A percentile compares a stretch with the other conserved stretches of the same genome.
phyloP scores from a whole-genome alignment of 768 basidiomycete genomes.

The Mycena floridula region DNA sequence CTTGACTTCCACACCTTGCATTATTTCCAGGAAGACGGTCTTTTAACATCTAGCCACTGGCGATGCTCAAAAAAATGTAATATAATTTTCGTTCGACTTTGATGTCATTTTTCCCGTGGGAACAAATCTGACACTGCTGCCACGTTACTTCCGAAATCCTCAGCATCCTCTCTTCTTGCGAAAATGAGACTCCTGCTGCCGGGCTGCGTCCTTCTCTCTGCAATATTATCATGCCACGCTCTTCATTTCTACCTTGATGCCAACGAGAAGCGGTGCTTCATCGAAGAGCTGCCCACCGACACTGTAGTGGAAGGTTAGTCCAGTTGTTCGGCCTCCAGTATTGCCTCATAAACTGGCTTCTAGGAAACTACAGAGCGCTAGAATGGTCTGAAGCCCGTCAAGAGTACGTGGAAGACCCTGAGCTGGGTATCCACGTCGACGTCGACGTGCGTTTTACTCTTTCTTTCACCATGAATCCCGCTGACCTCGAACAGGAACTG shows the following conservation, averaged over 20 bases:
- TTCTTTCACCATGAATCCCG: background rate
- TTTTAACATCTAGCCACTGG: too few relatives aligned
- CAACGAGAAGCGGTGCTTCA: slow-evolving; percentile 89
- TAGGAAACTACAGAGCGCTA: slow-evolving; percentile 89
- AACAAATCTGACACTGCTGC: too few relatives aligned
- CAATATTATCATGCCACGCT: slow-evolving; percentile 32
- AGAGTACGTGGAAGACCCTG: slow-evolving; percentile 61
- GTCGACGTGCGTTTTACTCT: slow-evolving; percentile 62
- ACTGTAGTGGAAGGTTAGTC: slow-evolving; percentile 86
- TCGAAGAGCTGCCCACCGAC: slow-evolving; percentile 92
- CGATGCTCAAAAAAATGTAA: too few relatives aligned
- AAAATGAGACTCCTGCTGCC: background rate
- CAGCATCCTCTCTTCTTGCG: background rate
- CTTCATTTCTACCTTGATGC: slow-evolving; percentile 97
- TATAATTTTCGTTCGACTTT: too few relatives aligned
- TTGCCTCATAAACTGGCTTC: background rate
- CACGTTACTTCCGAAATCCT: too few relatives aligned
- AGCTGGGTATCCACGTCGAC: slow-evolving; percentile 85
- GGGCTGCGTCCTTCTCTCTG: background rate
- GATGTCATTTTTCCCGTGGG: too few relatives aligned
- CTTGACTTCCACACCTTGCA: too few relatives aligned
- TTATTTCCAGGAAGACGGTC: too few relatives aligned
- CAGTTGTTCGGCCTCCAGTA: background rate
- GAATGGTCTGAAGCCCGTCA: slow-evolving; percentile 81
- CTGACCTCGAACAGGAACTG: slow-evolving; percentile 59